Evolutionary conservation across 2,329 filamentous ascomycete species (phyloP).

Genomic region (Cercospora sp.): DNA sequence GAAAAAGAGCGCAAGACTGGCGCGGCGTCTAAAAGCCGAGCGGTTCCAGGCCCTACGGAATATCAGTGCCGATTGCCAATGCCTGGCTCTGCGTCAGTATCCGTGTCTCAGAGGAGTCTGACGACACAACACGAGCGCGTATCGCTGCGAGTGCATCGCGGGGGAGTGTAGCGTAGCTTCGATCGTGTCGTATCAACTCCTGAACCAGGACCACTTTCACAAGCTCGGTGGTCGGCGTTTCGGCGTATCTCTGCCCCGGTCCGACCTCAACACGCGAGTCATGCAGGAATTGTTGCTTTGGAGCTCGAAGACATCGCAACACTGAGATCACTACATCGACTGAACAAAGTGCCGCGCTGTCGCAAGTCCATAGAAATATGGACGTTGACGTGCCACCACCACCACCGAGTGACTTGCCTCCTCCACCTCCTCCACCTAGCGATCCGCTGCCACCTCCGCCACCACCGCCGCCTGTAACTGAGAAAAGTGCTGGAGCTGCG

Average conservation of each 20-base stretch:
- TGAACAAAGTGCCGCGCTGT: background rate
- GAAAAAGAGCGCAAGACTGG: background rate
- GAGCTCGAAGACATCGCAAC: background rate
- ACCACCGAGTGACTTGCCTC: background rate
- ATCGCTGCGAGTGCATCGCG: background rate
- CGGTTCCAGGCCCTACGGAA: background rate
- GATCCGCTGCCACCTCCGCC: background rate
- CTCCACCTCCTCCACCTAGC: conserved; percentile 2
- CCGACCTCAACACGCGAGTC: background rate
- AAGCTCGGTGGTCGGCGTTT: background rate
- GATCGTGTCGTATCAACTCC: background rate
- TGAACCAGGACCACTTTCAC: background rate
- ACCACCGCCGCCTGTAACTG: conserved; percentile 6
- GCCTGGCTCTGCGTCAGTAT: background rate
- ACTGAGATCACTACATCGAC: background rate
- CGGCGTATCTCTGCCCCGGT: background rate
- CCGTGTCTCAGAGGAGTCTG: background rate
- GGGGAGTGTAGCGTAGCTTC: background rate
- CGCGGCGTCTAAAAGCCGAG: background rate
- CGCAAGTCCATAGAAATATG: background rate
- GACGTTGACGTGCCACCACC: background rate
- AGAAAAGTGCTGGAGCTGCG: background rate
- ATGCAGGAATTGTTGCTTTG: background rate
- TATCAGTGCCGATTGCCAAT: background rate
- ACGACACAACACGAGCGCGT: background rate